Evolutionary conservation across 768 basidiomycete species (phyloP), one percentile per base, ranked within the genome.

Genomic region (Auriculariales sp.): DNA sequence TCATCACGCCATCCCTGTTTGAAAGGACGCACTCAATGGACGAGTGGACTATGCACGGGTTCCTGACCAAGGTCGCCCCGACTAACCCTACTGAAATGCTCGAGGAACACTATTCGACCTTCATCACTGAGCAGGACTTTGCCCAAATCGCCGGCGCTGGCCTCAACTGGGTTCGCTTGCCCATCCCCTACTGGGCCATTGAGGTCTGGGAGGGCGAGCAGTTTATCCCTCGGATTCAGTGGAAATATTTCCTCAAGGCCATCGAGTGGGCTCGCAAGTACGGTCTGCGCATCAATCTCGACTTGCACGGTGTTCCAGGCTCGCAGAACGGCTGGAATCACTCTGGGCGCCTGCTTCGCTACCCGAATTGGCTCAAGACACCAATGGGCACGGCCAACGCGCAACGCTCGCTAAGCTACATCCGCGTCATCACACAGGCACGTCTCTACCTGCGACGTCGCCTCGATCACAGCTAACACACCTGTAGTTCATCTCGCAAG

Each of bases 261-360:
- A 77, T 98, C 53, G 69, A 78, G 52, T 99, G 94, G 94, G 89
- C 89, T 6, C 78, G 94, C 51, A 99, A 99, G 66, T 99, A 99
- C 62, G 94, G 94, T 6, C 56, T 98, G 47, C 80, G 94, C 47
- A 90, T 99, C 59, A 89, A 93, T 60, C 74, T 98, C 30, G 94
- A 99, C 64, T 64, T 92, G 19, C 39, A 44, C 39, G 39, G 22
- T 19, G 39, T 44, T 10, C 39, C 39, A 4, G 39, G 39, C 22
- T 44, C 39, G 19, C 39, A 44, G 39, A 44, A 44, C 19, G 39
- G 39, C 22, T 44, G 39, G 39, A 44, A 44, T 25, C 39, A 44
- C 39, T 44, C 39, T 44, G 39, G 39, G 19, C 39, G 39, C 17
- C 39, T 44, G 17, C 39, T 44, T 10, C 39, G 39, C 17, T 24